Evolutionary conservation across 305 asterid genomes (phyloP).

Genomic region (Fraxinus dipetala): DNA sequence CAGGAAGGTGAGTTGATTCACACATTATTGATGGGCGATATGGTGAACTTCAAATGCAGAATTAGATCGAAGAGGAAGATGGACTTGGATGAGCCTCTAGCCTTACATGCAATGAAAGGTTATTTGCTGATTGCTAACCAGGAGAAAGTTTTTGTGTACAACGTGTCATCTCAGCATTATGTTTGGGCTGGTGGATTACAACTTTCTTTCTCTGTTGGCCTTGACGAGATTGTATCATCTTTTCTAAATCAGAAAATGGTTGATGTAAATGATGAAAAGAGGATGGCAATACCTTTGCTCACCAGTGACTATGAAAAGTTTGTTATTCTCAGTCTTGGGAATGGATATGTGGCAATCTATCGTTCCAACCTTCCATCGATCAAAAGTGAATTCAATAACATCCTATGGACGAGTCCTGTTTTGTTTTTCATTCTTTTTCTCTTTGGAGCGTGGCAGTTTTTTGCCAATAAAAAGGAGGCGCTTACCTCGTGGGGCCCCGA

Average conservation of each 20-base stretch:
- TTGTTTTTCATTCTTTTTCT: constrained; percentile 75
- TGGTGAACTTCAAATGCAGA: constrained; percentile 84
- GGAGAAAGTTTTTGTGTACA: constrained; percentile 64
- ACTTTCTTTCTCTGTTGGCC: constrained; percentile 58
- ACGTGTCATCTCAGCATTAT: constrained; percentile 78
- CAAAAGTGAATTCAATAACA: constrained; percentile 70
- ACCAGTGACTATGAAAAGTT: constrained; percentile 74
- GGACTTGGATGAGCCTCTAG: constrained; percentile 56
- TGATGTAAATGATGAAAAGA: constrained; percentile 25
- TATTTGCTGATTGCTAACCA: constrained; percentile 57
- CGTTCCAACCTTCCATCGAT: constrained; percentile 74
- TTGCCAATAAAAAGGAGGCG: constrained; percentile 85
- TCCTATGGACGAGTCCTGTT: constrained; percentile 86
- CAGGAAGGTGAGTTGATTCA: constrained; percentile 76
- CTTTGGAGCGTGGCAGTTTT: constrained; percentile 81
- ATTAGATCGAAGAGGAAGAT: constrained; percentile 71
- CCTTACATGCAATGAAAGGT: constrained; percentile 78
- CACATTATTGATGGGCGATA: constrained; percentile 69
- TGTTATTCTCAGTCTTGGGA: constrained; percentile 60
- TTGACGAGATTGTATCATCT: constrained; percentile 58
- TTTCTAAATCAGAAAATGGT: constrained; percentile 46
- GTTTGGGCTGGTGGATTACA: constrained; percentile 70
- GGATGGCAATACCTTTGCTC: constrained; percentile 44
- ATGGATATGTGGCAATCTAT: constrained; percentile 71
- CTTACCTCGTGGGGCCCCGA: constrained; percentile 93